Conservation (phyloP, 73 alveolate genomes). For the Breviolum minutum region DNA sequence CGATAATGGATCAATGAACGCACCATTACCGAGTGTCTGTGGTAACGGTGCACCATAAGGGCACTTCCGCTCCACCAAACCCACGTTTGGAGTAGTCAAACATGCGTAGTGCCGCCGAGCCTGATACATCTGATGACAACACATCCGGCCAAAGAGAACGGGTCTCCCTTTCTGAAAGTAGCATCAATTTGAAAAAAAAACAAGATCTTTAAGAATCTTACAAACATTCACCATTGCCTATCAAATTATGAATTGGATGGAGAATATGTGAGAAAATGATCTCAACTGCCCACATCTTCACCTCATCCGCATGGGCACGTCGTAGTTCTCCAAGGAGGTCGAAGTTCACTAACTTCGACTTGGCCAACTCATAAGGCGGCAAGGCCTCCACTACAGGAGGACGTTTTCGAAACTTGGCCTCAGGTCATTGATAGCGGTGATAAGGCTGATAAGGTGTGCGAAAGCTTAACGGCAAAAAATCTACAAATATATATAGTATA, state of each 20-base stretch:
- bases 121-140: background rate
- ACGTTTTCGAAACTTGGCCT: constrained; percentile 41
- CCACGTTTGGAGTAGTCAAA: constrained; percentile 50
- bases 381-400: constrained; percentile 52
- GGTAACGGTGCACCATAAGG: constrained; percentile 84
- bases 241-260: too few species aligned
- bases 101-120: constrained; percentile 69
- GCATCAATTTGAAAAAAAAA: too few species aligned
- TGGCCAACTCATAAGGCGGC: constrained; percentile 67
- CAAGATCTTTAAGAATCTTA: background rate
- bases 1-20: too few species aligned
- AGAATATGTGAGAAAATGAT: background rate
- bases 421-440: too few species aligned
- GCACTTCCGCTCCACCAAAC: constrained; percentile 79
- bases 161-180: too few species aligned
- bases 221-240: background rate
- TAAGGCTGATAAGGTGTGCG: too few species aligned
- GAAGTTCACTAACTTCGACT: constrained; percentile 43
- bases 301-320: constrained; percentile 54
- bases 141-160: background rate
- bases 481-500: too few species aligned
- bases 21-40: background rate
- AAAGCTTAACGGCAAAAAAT: too few species aligned
- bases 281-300: background rate
- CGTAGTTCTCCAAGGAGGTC: constrained; percentile 51